Evolutionary conservation across 78 protist genomes (phyloP), one percentile per base, ranked within the genome.

Genomic region (Dictyostelium capitatum): DNA sequence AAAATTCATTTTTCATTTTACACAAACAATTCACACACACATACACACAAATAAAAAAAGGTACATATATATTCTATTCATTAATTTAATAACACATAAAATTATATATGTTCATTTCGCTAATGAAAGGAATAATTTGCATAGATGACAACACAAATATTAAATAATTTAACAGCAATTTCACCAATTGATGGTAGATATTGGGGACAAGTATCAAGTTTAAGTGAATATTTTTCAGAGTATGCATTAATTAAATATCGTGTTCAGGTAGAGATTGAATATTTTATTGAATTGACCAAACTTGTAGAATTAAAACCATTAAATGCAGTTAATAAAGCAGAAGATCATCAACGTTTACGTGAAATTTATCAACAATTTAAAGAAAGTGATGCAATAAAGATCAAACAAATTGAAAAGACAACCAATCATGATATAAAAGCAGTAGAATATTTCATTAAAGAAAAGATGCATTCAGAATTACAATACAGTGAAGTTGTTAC

Each of bases 401-500:
- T 97, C 14, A 97, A 97, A 82, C 73, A 65, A n/a, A 97, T 92
- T 50, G 98, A 97, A 78, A 54, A 81, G 53, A 82, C 90, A 15
- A 97, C 98, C 14, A 96, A 95, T 69, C 98, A 97, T 81, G 98
- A 97, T 48, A 95, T 97, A n/a, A 97, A 97, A 79, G 96, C 98
- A 23, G 96, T 97, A 0, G 98, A 97, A 91, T 97, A 97, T 80
- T 95, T 81, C 23, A 72, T 97, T 70, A 95, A 95, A 48, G 94
- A 83, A 23, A 75, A 82, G 64, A 48, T 89, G 83, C 41, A 25
- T 6, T 78, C 59, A 19, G 90, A 78, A 15, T 77, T 80, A 64
- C 30, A 77, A 25, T 83, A 59, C 72, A 70, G 75, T 59, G 93
- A 87, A 43, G 62, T 47, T 46, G 57, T 77, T 4, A 77, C 83